Conservation (phyloP, 2,329 filamentous ascomycete species). For the Talaromyces marneffei region DNA sequence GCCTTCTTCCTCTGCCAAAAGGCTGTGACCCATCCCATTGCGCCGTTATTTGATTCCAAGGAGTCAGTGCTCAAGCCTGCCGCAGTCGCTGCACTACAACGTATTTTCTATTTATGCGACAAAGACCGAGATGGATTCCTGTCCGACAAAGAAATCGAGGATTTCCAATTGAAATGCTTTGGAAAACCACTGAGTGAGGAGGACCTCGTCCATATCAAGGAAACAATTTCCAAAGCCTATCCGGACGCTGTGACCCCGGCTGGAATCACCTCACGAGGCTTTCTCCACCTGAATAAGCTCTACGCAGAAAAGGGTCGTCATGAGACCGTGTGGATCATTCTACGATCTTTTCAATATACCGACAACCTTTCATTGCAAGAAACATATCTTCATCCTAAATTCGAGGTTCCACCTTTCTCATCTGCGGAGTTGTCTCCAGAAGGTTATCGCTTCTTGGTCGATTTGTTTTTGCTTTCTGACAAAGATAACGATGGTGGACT, state of each 20-base stretch:
- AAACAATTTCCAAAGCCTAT: conserved; percentile 67
- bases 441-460: conserved; percentile 95
- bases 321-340: conserved; percentile 96
- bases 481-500: conserved; percentile 96
- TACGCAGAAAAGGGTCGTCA: conserved; percentile 97
- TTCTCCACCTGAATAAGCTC: conserved; percentile 86
- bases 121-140: conserved; percentile 92
- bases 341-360: conserved; percentile 92
- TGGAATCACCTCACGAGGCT: conserved; percentile 77
- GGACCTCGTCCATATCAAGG: conserved; percentile 86
- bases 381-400: conserved; percentile 83
- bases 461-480: conserved; percentile 89
- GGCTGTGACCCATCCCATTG: conserved; percentile 93
- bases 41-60: conserved; percentile 93
- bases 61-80: conserved; percentile 82
- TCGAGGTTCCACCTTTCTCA: conserved; percentile 86
- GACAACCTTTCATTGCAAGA: conserved; percentile 91
- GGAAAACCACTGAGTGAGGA: conserved; percentile 75
- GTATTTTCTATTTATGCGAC: conserved; percentile 94
- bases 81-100: conserved; percentile 75
- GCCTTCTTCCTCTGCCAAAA: conserved; percentile 98
- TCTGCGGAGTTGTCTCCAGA: conserved; percentile 91
- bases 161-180: conserved; percentile 89
- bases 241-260: conserved; percentile 57
- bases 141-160: conserved; percentile 82